A percentile compares a stretch with the other conserved stretches of the same genome.
Conservation (phyloP, 441 rosid genomes). For the Capsella rubella region DNA sequence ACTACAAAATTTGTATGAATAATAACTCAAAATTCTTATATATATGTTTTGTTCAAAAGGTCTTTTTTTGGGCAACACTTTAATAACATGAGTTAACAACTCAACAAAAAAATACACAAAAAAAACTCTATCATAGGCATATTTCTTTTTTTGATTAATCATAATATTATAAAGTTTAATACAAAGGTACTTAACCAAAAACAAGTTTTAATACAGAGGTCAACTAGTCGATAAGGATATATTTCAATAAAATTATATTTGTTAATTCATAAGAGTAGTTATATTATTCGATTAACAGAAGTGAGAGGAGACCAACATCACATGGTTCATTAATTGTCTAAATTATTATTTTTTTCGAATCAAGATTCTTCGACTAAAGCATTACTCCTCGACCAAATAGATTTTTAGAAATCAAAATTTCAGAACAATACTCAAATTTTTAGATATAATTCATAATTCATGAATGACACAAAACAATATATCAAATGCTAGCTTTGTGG, state of each 20-base stretch:
- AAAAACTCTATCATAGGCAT: too few relatives aligned
- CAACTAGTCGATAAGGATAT: conserved; percentile 19
- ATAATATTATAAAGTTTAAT: too few relatives aligned
- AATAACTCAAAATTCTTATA: too few relatives aligned
- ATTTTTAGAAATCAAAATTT: conserved; percentile 32
- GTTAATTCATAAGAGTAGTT: conserved; percentile 18
- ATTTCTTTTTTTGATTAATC: too few relatives aligned
- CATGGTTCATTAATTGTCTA: conserved; percentile 38
- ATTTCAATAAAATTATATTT: neutral
- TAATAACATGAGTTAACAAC: too few relatives aligned
- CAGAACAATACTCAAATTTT: neutral
- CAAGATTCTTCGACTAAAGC: conserved; percentile 38
- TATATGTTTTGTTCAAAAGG: too few relatives aligned
- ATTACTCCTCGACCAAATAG: conserved; percentile 42
- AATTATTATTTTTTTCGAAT: conserved; percentile 18
- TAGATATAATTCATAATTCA: neutral
- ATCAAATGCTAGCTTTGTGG: neutral
- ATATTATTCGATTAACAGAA: conserved; percentile 33
- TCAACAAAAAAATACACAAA: too few relatives aligned
- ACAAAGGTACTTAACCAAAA: too few relatives aligned
- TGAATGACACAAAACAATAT: neutral
- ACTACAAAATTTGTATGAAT: neutral
- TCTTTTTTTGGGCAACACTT: too few relatives aligned
- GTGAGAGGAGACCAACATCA: conserved; percentile 30
- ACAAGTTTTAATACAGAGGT: conserved; percentile 1